phyloP scores from a whole-genome alignment of 345 rosid genomes.

The Gossypium herbaceum region DNA sequence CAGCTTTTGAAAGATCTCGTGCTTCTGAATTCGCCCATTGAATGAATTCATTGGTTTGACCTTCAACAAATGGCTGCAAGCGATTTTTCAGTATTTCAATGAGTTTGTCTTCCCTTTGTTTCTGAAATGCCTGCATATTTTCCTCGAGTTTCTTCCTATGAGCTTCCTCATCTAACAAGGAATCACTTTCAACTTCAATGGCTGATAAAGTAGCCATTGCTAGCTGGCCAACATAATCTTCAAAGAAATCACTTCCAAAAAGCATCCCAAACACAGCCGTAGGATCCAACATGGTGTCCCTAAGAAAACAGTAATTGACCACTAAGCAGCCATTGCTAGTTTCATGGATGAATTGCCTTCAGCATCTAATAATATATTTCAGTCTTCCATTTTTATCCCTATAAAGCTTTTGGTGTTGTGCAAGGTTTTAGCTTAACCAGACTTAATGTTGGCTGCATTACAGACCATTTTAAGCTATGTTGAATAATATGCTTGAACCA shows the following conservation, averaged over 20 bases:
- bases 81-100: constrained; percentile 49
- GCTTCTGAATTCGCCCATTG: constrained; percentile 84
- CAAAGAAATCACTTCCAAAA: constrained; percentile 85
- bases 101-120: constrained; percentile 66
- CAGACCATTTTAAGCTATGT: too few species aligned
- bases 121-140: constrained; percentile 74
- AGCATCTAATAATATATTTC: too few species aligned
- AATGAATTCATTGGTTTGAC: constrained; percentile 53
- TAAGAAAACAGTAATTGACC: constrained; percentile 12
- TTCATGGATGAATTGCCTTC: too few species aligned
- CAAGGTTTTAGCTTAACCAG: too few species aligned
- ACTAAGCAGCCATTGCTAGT: too few species aligned
- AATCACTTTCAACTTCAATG: constrained; percentile 47
- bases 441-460: too few species aligned
- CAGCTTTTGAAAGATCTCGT: constrained; percentile 63
- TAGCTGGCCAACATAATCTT: constrained; percentile 88
- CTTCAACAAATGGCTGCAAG: constrained; percentile 75
- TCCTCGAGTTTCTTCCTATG: constrained; percentile 53
- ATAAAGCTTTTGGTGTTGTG: too few species aligned
- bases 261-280: constrained; percentile 90
- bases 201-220: constrained; percentile 66
- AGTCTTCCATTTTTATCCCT: too few species aligned
- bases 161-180: constrained; percentile 38
- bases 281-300: constrained; percentile 90
- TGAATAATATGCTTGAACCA: too few species aligned